Base-by-base conservation (phyloP, 768 basidiomycete species). In the Leccinum incarnatum region DNA sequence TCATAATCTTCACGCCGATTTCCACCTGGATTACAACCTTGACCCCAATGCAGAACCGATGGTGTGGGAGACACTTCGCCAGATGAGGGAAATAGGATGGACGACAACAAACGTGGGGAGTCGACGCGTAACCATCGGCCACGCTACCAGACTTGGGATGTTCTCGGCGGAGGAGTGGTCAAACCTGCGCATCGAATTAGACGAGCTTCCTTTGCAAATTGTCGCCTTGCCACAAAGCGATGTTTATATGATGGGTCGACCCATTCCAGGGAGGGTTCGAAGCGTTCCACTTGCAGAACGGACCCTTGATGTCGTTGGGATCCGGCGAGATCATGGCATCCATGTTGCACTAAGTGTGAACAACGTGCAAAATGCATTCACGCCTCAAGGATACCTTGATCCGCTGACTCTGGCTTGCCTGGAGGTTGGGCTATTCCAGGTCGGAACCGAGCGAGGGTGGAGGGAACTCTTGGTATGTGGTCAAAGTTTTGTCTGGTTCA, bases 1-100 rank as follows among this genome's bases (percentile, higher is more conserved):
- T 36, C 9, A 57, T 40, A n/a, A 46, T 19, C 70, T 79, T 21
- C 79, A 83, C 60, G 77, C 79, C 46, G 86, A 87, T 67, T 87
- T 87, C 66, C 86, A 88, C 70, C 78, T 88, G 30, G 85, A 87
- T 72, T 87, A 85, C 71, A 86, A 83, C 73, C 75, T 88, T 50
- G 80, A 86, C 67, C 70, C 76, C 15, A 66, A 67, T 30, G 67
- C 76, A 50, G 77, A 82, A 61, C 83, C 82, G 32, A 79, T 87
- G 61, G 79, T 85, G 23, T 81, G 81, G 73, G 77, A 81, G 66
- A 77, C 86, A 30, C 78, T 86, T 48, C 66, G 68, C 15, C 75
- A 79, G 52, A 68, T 75, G 70, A 75, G 60, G 65, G 67, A 56
- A 59, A 66, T 64, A 63, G 65, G 68, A n/a, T 70, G 68, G 67